Percentiles rank a stretch among this genome's conserved stretches.
Conservation (phyloP, 495 filamentous ascomycete genomes). For the Glonium stellatum region DNA sequence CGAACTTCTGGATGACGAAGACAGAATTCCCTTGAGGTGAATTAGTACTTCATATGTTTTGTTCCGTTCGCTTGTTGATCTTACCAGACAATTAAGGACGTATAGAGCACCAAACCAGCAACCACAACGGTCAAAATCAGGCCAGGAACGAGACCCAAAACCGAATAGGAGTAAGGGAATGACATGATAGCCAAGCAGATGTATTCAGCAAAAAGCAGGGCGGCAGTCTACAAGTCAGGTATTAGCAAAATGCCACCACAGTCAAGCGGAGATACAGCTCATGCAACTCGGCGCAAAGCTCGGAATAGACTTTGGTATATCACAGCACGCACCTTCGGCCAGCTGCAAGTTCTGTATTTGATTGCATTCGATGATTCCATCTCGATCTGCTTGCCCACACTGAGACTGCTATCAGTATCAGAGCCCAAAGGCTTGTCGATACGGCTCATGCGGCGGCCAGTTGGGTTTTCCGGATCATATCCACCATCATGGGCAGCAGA, state of each 20-base stretch:
- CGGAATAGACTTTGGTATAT: background rate
- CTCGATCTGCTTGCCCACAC: conserved; percentile 66
- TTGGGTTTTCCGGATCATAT: conserved; percentile 24
- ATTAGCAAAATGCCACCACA: conserved; percentile 4
- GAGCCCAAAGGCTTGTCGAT: conserved; percentile 22
- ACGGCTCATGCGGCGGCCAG: conserved; percentile 29
- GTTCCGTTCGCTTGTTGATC: conserved; percentile 6
- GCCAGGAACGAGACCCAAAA: conserved; percentile 79
- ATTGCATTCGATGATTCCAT: conserved; percentile 71
- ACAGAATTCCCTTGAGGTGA: conserved; percentile 61
- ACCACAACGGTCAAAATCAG: conserved; percentile 74
- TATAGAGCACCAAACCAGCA: conserved; percentile 71
- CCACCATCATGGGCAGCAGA: conserved; percentile 1
- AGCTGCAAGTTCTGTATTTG: conserved; percentile 83
- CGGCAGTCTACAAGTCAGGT: conserved; percentile 56
- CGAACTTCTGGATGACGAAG: conserved; percentile 77
- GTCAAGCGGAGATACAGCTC: background rate
- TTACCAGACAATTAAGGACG: conserved; percentile 73
- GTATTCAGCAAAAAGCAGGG: conserved; percentile 82
- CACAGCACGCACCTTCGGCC: conserved; percentile 67
- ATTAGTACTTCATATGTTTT: background rate
- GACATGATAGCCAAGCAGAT: conserved; percentile 94
- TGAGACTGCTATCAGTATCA: conserved; percentile 39
- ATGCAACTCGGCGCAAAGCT: conserved; percentile 1
- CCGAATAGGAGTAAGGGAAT: conserved; percentile 82